Base-by-base conservation (phyloP, 345 rosid genomes). In the Eucalyptus virginea region DNA sequence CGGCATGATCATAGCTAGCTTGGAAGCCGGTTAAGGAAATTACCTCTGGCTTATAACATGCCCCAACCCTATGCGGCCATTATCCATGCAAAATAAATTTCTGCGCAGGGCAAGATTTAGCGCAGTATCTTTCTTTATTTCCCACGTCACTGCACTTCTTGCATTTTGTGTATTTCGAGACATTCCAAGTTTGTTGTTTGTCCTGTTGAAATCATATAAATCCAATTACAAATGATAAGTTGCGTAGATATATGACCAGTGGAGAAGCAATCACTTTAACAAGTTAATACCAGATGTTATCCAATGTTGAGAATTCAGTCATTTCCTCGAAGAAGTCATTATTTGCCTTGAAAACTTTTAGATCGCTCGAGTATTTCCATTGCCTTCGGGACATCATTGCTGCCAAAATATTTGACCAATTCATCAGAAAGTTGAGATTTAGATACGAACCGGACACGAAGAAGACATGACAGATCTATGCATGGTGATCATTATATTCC, bases 31-130 rank as follows among this genome's bases (percentile, higher is more conserved):
- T 60, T 60, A 12, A 60, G 32, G 5, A 28, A 60, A 60, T 72
- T 88, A 94, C 93, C 94, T 89, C 90, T 94, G 96, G 87, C 93
- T 93, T 30, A 95, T 86, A 52, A 52, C 58, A 52, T 50, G 87
- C 16, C 93, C 86, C 80, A 89, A 86, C n/a, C 91, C 95, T 93
- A 19, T 90, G 92, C 72, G 58, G 60, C 86, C 89, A 51, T 52
- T 88, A 89, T 90, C 87, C 81, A 4, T 94, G 97, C 67, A n/a
- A n/a, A n/a, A n/a, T n/a, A n/a, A n/a, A n/a, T n/a, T n/a, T n/a
- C n/a, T n/a, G n/a, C n/a, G n/a, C n/a, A n/a, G n/a, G n/a, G n/a
- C n/a, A 52, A 89, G 87, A 88, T 93, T 93, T 21, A 91, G 94
- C 86, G 90, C 90, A 48, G 93, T 91, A 85, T 93, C 16, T 81